These are phyloP conservation scores for Fusarium miscanthi DNA, from an alignment of 2,329 filamentous ascomycete genomes.

Conservation along the genomic window DNA sequence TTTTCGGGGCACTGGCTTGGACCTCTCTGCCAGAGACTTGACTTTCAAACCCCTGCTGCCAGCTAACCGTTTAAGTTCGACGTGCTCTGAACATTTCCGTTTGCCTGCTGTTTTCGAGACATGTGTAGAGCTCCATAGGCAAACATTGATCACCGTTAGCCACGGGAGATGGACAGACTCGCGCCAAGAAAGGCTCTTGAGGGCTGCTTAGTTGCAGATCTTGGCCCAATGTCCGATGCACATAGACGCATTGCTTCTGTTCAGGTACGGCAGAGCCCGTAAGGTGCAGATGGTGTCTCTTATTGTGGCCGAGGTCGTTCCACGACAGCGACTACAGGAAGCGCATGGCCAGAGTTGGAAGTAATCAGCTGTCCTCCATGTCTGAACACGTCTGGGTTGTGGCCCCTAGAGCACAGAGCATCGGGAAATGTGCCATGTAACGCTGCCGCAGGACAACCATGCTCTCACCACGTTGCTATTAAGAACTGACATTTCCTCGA, in stretches of 20 bases:
- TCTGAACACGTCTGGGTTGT: slow-evolving; percentile 1
- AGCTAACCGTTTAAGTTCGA: slow-evolving; percentile 5
- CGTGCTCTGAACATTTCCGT: slow-evolving; percentile 2
- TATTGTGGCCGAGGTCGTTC: slow-evolving; percentile 24
- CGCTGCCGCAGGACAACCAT: not conserved
- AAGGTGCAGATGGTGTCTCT: slow-evolving; percentile 34
- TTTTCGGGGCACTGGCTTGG: slow-evolving; percentile 5
- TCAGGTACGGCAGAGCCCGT: slow-evolving; percentile 29
- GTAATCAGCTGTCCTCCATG: slow-evolving; percentile 6
- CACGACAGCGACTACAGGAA: slow-evolving; percentile 18
- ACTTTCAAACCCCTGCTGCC: slow-evolving; percentile 18
- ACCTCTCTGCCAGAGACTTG: slow-evolving; percentile 7
- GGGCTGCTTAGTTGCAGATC: slow-evolving; percentile 29
- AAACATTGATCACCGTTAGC: slow-evolving; percentile 11
- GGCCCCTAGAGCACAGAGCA: not conserved
- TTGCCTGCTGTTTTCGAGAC: not conserved
- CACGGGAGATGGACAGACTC: slow-evolving; percentile 31
- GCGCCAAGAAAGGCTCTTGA: slow-evolving; percentile 19
- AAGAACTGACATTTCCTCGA: slow-evolving; percentile 7
- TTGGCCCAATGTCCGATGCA: slow-evolving; percentile 17
- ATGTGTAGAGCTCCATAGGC: not conserved
- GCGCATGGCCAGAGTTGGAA: slow-evolving; percentile 8
- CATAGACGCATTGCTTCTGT: slow-evolving; percentile 19
- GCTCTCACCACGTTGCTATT: not conserved
- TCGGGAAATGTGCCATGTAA: not conserved